Evolutionary conservation across 2,329 filamentous ascomycete species (phyloP), one percentile per base, ranked within the genome.

Genomic region (Pestalotiopsis fici): DNA sequence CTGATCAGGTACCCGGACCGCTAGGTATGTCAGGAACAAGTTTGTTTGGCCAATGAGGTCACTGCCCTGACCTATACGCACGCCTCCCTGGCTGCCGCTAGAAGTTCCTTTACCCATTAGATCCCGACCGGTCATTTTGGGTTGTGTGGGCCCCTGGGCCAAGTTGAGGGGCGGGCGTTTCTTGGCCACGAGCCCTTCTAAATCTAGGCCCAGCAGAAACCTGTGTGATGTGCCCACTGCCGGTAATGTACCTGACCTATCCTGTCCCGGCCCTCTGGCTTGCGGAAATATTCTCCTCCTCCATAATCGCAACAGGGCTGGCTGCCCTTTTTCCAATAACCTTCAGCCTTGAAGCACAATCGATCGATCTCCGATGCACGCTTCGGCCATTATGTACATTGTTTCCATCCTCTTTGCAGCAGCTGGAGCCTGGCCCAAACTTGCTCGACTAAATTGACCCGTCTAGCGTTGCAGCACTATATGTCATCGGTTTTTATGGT

Each of bases 1-100:
- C 74, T 78, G 78, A 50, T 76, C 79, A 82, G 81, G 81, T 78
- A 82, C 81, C 79, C 79, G 61, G 77, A 72, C 78, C 78, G 71
- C 68, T 70, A 71, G 72, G 59, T 66, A 70, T 47, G 62, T 43
- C 63, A 65, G 63, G 63, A 65, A 65, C 63, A 47, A 59, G 63
- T 65, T 59, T 18, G 31, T 54, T 68, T 65, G 71, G 59, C 80
- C 79, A 81, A 80, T 80, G 66, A 69, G 59, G 62, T 59, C 57
- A 47, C 66, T 64, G 68, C 67, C 61, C 70, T 69, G 68, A 67
- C 65, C 43, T 50, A 60, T 37, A 37, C 66, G 65, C 59, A 56
- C 66, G 65, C 68, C 70, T 60, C 27, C 28, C 31, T 31, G 23
- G 63, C 63, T 70, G 67, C 61, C 68, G n/a, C 63, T 59, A 65